Conservation (phyloP, 768 basidiomycete species). For the Flagelloscypha sp. region DNA sequence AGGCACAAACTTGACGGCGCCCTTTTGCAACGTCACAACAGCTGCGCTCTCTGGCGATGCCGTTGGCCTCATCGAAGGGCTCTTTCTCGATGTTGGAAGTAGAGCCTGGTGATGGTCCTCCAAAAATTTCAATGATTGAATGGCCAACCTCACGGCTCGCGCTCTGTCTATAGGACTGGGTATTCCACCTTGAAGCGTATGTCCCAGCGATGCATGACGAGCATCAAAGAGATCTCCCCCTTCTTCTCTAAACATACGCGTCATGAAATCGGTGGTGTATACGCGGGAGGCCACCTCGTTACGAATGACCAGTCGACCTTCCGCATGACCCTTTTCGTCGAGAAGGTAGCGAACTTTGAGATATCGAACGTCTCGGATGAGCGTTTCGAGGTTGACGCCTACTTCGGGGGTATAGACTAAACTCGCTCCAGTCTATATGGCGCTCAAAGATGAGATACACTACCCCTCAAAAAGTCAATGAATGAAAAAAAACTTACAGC, state of each 20-base stretch:
- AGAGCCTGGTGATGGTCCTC: constrained; percentile 67
- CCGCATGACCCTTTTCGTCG: constrained; percentile 82
- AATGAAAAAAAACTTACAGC: constrained; percentile 52
- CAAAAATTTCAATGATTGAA: constrained; percentile 92
- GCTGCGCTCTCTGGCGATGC: constrained; percentile 66
- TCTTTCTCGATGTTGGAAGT: constrained; percentile 39
- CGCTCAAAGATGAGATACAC: too few species aligned
- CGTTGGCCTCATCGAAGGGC: constrained; percentile 41
- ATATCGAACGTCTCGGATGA: constrained; percentile 82
- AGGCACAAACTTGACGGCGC: constrained; percentile 72
- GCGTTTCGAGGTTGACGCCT: constrained; percentile 75
- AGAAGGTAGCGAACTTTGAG: constrained; percentile 77
- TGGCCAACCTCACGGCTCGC: constrained; percentile 80
- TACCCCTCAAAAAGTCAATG: neutral
- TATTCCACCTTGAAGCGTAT: constrained; percentile 92
- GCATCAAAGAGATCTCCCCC: constrained; percentile 90
- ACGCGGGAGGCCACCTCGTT: constrained; percentile 82
- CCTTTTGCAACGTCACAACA: constrained; percentile 86
- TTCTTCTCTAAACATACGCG: constrained; percentile 92
- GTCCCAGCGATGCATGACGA: constrained; percentile 90
- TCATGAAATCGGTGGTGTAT: constrained; percentile 87
- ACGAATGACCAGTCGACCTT: constrained; percentile 92
- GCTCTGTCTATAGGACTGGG: constrained; percentile 93
- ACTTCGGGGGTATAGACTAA: constrained; percentile 91
- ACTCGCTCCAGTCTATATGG: constrained; percentile 72